Percentiles rank a stretch among this genome's conserved stretches.
Evolutionary conservation across 148 eudicot species (phyloP).

Genomic region (Tetragonia tetragonoides): DNA sequence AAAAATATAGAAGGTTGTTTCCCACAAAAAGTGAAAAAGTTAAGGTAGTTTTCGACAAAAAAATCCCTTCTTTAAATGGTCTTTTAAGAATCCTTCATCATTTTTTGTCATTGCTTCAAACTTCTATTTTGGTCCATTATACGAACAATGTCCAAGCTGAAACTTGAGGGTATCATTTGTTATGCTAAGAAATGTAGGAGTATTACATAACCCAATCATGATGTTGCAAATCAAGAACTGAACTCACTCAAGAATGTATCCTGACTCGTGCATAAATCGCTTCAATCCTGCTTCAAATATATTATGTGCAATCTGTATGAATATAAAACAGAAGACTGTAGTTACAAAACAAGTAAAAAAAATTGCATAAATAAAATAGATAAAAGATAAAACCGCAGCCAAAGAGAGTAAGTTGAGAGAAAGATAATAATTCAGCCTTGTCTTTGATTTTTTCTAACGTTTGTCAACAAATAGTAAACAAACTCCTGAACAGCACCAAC

Average conservation of each 20-base stretch:
- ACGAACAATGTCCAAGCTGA: neutral
- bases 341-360: too few species aligned
- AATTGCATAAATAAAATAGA: too few species aligned
- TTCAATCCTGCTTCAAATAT: conserved; percentile 96
- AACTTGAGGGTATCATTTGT: neutral
- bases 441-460: neutral
- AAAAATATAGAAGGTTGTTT: too few species aligned
- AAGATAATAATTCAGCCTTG: neutral
- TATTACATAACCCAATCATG: conserved; percentile 1
- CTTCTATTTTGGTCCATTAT: too few species aligned
- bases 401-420: neutral
- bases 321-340: conserved; percentile 22
- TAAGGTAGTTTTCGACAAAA: too few species aligned
- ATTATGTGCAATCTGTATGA: conserved; percentile 84
- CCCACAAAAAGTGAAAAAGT: too few species aligned
- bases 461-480: neutral
- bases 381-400: neutral
- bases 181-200: conserved; percentile 11
- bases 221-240: conserved; percentile 8
- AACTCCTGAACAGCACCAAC: neutral
- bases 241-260: conserved; percentile 96
- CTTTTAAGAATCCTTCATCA: neutral
- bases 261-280: conserved; percentile 94
- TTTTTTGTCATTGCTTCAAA: neutral
- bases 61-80: neutral